Conservation (phyloP, 257 asterid species). For the Lycium ferocissimum region DNA sequence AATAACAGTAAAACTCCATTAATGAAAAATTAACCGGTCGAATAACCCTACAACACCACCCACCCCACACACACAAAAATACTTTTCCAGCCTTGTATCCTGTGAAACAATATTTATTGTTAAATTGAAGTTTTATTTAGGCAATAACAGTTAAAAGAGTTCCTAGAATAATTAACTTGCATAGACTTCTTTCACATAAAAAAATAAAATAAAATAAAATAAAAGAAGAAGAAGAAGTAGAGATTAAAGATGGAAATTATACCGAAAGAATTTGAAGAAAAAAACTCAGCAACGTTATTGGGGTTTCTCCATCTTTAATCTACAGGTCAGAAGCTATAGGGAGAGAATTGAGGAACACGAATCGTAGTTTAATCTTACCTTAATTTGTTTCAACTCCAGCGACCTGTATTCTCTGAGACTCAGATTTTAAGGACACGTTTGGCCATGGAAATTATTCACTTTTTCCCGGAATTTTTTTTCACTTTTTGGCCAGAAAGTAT, state of each 20-base stretch:
- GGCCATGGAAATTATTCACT: background rate
- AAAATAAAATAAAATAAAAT: background rate
- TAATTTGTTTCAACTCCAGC: background rate
- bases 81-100: background rate
- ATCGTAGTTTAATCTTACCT: background rate
- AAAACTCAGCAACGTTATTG: too few relatives aligned
- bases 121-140: background rate
- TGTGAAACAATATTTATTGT: background rate
- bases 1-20: background rate
- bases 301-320: background rate
- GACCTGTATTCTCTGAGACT: background rate
- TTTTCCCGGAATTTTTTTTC: too few relatives aligned
- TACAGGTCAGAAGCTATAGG: background rate
- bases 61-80: too few relatives aligned
- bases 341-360: background rate
- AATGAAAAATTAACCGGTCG: background rate
- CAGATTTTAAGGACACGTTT: background rate
- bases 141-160: background rate
- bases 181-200: background rate
- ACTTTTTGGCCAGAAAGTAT: too few relatives aligned
- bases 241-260: background rate
- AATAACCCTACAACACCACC: background rate
- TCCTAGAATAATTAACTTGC: background rate
- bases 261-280: background rate
- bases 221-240: too few relatives aligned